phyloP scores from a whole-genome alignment of 352 stramenopile species.

The Phytopythium ostracodes region DNA sequence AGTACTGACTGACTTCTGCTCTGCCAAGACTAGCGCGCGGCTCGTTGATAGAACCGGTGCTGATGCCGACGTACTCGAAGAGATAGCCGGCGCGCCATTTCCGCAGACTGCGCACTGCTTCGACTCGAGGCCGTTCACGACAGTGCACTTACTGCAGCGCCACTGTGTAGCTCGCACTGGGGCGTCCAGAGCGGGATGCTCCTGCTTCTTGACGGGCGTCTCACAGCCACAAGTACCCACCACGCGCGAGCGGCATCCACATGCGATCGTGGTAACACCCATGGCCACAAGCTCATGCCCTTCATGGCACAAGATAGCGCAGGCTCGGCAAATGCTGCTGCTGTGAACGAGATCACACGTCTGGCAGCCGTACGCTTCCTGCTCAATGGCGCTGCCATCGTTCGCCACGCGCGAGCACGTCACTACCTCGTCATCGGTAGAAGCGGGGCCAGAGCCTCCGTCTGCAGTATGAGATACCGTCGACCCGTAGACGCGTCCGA shows the following conservation, averaged over 20 bases:
- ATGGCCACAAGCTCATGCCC: constrained; percentile 79
- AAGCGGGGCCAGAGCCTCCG: background rate
- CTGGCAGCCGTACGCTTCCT: constrained; percentile 78
- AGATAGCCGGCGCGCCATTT: constrained; percentile 19
- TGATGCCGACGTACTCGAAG: background rate
- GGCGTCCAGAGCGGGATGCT: constrained; percentile 32
- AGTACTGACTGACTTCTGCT: constrained; percentile 10
- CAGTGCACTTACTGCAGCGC: constrained; percentile 80
- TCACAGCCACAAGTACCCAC: constrained; percentile 51
- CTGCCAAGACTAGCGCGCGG: constrained; percentile 40
- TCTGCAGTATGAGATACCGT: background rate
- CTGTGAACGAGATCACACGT: constrained; percentile 75
- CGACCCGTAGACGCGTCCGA: constrained; percentile 3
- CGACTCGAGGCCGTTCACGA: constrained; percentile 61
- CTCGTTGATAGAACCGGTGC: constrained; percentile 32
- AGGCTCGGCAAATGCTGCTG: constrained; percentile 57
- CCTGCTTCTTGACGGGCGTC: constrained; percentile 25
- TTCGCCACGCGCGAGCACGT: constrained; percentile 63
- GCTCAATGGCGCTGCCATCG: constrained; percentile 76
- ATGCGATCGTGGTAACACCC: constrained; percentile 62
- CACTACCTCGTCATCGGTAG: background rate
- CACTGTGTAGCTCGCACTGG: constrained; percentile 48
- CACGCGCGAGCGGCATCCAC: constrained; percentile 58
- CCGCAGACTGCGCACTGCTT: constrained; percentile 67
- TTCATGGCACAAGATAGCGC: constrained; percentile 74